These are phyloP conservation scores for Leishmania lainsoni DNA, from an alignment of 208 protist species.

Conservation along the genomic window DNA sequence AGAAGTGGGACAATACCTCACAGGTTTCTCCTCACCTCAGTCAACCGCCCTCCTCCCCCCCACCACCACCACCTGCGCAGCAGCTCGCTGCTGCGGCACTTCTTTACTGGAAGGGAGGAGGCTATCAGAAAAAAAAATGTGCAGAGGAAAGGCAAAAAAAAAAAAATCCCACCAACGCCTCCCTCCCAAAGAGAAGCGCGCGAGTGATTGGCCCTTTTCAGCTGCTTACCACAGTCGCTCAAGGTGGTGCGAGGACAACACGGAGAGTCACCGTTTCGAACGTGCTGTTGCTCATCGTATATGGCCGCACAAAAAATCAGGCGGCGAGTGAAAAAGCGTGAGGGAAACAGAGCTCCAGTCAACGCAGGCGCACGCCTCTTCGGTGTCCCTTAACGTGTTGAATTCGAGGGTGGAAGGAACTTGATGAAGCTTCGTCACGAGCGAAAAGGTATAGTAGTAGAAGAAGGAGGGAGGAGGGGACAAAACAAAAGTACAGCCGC, in stretches of 20 bases:
- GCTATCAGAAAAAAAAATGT: not conserved
- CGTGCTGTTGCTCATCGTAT: not conserved
- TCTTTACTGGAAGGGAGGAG: not conserved
- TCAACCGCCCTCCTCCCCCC: not conserved
- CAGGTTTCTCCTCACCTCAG: not conserved
- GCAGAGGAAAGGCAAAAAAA: no score
- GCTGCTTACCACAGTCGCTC: not conserved
- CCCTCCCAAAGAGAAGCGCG: not conserved
- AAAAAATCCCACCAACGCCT: not conserved
- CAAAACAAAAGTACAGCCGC: not conserved
- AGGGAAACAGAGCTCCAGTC: not conserved
- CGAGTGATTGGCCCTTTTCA: not conserved
- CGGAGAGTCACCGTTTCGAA: not conserved
- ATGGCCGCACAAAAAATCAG: not conserved
- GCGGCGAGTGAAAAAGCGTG: not conserved
- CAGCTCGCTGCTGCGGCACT: not conserved
- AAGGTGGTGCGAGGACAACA: not conserved
- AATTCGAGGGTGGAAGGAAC: not conserved
- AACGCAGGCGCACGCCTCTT: not conserved
- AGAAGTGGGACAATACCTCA: not conserved
- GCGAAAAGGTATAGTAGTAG: conserved; percentile 5
- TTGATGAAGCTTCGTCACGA: not conserved
- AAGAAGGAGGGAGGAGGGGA: not conserved
- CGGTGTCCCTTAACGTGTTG: not conserved
- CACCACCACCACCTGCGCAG: not conserved